A percentile compares a stretch with the other conserved stretches of the same genome.
Evolutionary conservation across 306 rosid species (phyloP).

Genomic region (Dalbergia cochinchinensis): DNA sequence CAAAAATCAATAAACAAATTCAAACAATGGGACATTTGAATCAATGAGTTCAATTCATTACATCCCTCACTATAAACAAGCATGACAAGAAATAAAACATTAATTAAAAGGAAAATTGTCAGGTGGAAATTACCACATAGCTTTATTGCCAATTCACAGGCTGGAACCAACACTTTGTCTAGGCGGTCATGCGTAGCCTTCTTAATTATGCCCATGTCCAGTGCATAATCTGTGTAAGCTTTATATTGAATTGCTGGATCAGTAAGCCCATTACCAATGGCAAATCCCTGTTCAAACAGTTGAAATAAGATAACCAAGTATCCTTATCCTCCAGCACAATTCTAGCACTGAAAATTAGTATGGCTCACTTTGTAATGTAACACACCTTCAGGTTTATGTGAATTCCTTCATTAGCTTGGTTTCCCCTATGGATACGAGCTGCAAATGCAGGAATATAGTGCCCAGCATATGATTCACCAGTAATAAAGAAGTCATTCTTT

Average conservation of each 20-base stretch:
- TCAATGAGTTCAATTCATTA: background rate
- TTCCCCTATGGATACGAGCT: constrained; percentile 88
- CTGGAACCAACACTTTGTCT: constrained; percentile 73
- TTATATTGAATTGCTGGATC: constrained; percentile 93
- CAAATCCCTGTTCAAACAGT: constrained; percentile 82
- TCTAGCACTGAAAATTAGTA: constrained; percentile 6
- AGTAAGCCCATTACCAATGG: constrained; percentile 97
- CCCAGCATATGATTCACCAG: constrained; percentile 99
- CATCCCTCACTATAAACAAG: constrained; percentile 19
- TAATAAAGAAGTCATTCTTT: constrained; percentile 83
- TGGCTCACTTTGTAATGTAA: constrained; percentile 14
- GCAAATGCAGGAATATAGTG: constrained; percentile 99
- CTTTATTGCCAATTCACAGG: constrained; percentile 85
- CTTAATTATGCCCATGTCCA: constrained; percentile 81
- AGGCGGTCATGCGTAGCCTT: constrained; percentile 68
- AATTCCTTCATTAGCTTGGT: constrained; percentile 94
- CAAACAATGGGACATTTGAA: background rate
- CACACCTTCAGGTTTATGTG: constrained; percentile 90
- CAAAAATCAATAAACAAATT: background rate
- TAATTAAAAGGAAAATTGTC: constrained; percentile 53
- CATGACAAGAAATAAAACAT: constrained; percentile 2
- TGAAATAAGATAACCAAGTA: constrained; percentile 39
- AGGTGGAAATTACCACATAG: constrained; percentile 71
- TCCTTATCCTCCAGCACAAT: background rate
- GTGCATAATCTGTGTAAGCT: constrained; percentile 91